A percentile compares a stretch with the other conserved stretches of the same genome.
phyloP scores from a whole-genome alignment of 257 asterid genomes.

The Solanum raphanifolium region DNA sequence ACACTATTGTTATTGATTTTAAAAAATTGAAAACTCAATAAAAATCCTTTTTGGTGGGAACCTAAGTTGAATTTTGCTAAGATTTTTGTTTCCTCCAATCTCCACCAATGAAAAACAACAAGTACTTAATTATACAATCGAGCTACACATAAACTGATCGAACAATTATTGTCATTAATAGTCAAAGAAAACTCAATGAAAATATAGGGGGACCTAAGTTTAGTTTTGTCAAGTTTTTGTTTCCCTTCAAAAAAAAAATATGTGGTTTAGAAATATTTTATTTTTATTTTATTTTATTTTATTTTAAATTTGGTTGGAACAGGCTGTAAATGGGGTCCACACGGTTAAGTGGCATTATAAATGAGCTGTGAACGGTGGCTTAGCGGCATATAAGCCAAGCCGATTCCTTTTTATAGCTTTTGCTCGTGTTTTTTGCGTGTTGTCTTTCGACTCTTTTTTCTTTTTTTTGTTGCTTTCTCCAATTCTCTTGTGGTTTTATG shows the following conservation, averaged over 20 bases:
- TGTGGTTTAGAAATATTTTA: neutral
- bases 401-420: neutral
- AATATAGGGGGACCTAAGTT: neutral
- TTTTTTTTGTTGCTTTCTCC: neutral
- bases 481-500: neutral
- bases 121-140: neutral
- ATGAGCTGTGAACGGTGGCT: conserved; percentile 15
- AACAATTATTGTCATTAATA: neutral
- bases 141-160: neutral
- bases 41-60: neutral
- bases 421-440: neutral
- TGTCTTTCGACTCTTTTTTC: neutral
- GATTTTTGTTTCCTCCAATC: neutral
- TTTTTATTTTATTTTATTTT: neutral
- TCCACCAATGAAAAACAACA: neutral
- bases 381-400: conserved; percentile 2
- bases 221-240: neutral
- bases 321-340: conserved; percentile 33
- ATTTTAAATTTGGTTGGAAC: conserved; percentile 1
- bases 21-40: neutral
- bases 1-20: accelerated
- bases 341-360: neutral
- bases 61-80: neutral
- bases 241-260: neutral
- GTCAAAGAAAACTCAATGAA: neutral